phyloP scores from a whole-genome alignment of 805 yeast species.

The Pichia sporocuriosa region DNA sequence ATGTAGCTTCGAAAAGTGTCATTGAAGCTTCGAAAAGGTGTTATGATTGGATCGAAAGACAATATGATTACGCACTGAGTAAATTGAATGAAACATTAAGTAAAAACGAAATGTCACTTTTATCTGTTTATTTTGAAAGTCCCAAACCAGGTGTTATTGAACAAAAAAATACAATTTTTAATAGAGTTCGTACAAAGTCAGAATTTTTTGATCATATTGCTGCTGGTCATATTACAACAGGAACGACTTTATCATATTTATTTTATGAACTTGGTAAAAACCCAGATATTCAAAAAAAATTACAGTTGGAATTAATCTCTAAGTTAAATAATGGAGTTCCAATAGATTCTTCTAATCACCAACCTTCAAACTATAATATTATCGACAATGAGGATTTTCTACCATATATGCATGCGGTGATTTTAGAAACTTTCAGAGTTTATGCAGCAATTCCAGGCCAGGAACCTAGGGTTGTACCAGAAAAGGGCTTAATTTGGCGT shows the following conservation, averaged over 20 bases:
- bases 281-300: conserved; percentile 36
- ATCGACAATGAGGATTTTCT: conserved; percentile 38
- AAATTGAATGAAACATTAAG: conserved; percentile 12
- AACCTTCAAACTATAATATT: conserved; percentile 28
- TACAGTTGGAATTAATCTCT: conserved; percentile 38
- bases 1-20: conserved; percentile 34
- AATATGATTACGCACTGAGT: conserved; percentile 21
- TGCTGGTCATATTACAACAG: conserved; percentile 76
- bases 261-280: conserved; percentile 53
- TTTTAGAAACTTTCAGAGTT: conserved; percentile 53
- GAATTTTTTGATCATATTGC: conserved; percentile 59
- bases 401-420: conserved; percentile 53
- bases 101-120: conserved; percentile 19
- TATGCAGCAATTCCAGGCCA: conserved; percentile 72
- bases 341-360: conserved; percentile 17
- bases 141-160: background rate
- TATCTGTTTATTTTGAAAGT: conserved; percentile 20
- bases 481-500: conserved; percentile 23
- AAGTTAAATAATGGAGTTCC: conserved; percentile 17
- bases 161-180: conserved; percentile 14
- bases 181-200: conserved; percentile 31
- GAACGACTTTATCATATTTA: conserved; percentile 53
- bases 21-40: conserved; percentile 33
- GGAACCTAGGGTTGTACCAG: conserved; percentile 53
- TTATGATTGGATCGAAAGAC: conserved; percentile 38